phyloP scores from a whole-genome alignment of 805 yeast genomes.

The Brettanomyces nanus region DNA sequence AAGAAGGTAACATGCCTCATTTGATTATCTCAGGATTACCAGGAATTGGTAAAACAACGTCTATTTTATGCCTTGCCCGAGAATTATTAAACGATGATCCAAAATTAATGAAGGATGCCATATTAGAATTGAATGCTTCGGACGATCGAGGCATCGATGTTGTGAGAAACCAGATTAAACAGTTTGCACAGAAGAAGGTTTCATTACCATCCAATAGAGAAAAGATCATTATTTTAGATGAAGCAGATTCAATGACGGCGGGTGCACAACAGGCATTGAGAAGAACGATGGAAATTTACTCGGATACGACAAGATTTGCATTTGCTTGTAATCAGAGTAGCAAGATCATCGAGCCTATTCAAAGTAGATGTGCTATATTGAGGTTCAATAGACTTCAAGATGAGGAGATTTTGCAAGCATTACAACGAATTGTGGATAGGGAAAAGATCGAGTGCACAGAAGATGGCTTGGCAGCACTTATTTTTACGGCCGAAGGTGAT shows the following conservation, averaged over 20 bases:
- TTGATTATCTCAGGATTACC: slow-evolving; percentile 93
- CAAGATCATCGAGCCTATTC: slow-evolving; percentile 94
- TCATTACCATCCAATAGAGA: slow-evolving; percentile 83
- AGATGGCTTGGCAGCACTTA: slow-evolving; percentile 87
- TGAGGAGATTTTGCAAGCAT: slow-evolving; percentile 72
- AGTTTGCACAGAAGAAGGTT: slow-evolving; percentile 92
- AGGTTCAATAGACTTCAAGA: slow-evolving; percentile 76
- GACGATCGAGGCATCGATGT: slow-evolving; percentile 98
- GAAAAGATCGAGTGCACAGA: slow-evolving; percentile 76
- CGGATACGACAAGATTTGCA: slow-evolving; percentile 96
- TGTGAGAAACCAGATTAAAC: slow-evolving; percentile 87
- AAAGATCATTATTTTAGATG: slow-evolving; percentile 88
- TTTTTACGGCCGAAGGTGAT: slow-evolving; percentile 96
- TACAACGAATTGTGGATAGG: slow-evolving; percentile 57
- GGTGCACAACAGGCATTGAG: slow-evolving; percentile 95
- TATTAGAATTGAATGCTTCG: slow-evolving; percentile 87
- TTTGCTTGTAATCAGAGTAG: slow-evolving; percentile 94
- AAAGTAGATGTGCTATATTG: slow-evolving; percentile 91
- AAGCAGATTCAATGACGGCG: slow-evolving; percentile 95
- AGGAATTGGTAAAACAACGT: slow-evolving; percentile 96
- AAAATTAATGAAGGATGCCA: slow-evolving; percentile 50
- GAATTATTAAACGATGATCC: slow-evolving; percentile 63
- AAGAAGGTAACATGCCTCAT: slow-evolving; percentile 96
- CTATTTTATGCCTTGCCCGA: slow-evolving; percentile 81
- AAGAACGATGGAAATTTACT: slow-evolving; percentile 90